Percentiles rank a stretch among this genome's conserved stretches.
phyloP scores from a whole-genome alignment of 2,329 filamentous ascomycete genomes.

The Rhinocladiella similis region DNA sequence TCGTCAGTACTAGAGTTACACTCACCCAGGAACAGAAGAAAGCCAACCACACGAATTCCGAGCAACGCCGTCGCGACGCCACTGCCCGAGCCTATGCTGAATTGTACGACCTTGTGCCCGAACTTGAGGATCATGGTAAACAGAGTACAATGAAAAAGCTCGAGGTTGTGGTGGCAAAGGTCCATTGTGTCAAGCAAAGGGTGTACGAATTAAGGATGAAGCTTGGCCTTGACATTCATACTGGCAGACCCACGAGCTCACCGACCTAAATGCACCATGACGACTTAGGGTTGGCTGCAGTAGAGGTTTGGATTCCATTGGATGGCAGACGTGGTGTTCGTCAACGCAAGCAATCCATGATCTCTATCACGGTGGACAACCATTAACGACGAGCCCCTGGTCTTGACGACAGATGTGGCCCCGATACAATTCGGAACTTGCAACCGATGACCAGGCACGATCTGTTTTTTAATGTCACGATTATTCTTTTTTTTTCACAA shows the following conservation, averaged over 20 bases:
- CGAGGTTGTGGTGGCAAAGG: constrained; percentile 28
- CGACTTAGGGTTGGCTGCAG: constrained; percentile 9
- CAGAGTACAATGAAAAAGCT: constrained; percentile 32
- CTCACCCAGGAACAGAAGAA: constrained; percentile 29
- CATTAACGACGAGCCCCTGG: too few relatives aligned
- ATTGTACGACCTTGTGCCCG: constrained; percentile 29
- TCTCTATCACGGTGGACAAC: too few relatives aligned
- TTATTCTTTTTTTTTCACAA: background rate
- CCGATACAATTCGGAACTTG: too few relatives aligned
- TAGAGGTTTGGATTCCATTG: background rate
- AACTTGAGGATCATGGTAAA: constrained; percentile 26
- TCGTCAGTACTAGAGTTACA: constrained; percentile 12
- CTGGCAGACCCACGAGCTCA: constrained; percentile 6
- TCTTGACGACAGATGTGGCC: too few relatives aligned
- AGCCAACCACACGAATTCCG: constrained; percentile 30
- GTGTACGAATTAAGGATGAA: constrained; percentile 21
- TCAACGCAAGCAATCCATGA: background rate
- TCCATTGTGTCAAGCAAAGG: constrained; percentile 18
- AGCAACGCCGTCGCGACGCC: constrained; percentile 30
- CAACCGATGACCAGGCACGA: too few relatives aligned
- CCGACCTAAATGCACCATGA: constrained; percentile 11
- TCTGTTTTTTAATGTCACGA: background rate
- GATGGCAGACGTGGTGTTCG: too few relatives aligned
- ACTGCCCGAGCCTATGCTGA: constrained; percentile 28
- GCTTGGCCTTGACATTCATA: constrained; percentile 17